A percentile compares a stretch with the other conserved stretches of the same genome.
phyloP scores from a whole-genome alignment of 1,284 basidiomycete genomes.

The Schizopora paradoxa region DNA sequence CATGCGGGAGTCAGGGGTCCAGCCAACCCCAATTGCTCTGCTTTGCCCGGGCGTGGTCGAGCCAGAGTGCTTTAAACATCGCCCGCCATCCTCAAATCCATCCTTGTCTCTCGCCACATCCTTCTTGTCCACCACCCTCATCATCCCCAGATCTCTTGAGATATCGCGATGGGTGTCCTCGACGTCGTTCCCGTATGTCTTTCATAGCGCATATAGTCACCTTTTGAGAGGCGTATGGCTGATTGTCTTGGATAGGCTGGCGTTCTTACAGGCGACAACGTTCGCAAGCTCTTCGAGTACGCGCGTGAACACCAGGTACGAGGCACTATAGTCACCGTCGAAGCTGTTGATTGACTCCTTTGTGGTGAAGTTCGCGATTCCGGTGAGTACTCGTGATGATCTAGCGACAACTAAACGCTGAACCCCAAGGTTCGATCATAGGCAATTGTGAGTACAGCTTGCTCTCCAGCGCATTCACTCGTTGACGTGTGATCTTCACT shows the following conservation, averaged over 20 bases:
- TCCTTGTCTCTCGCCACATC: no score
- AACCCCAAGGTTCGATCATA: slow-evolving; percentile 25
- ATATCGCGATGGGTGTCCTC: slow-evolving; percentile 53
- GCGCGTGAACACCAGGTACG: slow-evolving; percentile 77
- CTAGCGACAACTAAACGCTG: slow-evolving; percentile 1
- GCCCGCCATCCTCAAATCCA: no score
- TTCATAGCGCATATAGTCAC: slow-evolving; percentile 1
- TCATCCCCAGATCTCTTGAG: not conserved
- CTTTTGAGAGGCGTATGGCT: not conserved
- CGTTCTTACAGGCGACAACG: slow-evolving; percentile 83
- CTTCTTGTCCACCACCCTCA: not conserved
- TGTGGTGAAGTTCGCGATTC: slow-evolving; percentile 68
- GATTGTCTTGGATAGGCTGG: slow-evolving; percentile 51
- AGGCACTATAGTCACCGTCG: slow-evolving; percentile 13
- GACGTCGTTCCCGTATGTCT: slow-evolving; percentile 63
- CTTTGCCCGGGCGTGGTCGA: no score
- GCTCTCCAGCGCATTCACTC: slow-evolving; percentile 11
- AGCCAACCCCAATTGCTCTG: no score
- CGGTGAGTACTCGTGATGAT: slow-evolving; percentile 46
- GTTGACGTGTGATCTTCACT: slow-evolving; percentile 14
- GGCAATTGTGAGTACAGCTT: slow-evolving; percentile 61
- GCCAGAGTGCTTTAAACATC: no score
- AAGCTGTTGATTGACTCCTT: slow-evolving; percentile 2
- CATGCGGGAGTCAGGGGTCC: no score
- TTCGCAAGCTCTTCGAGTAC: slow-evolving; percentile 85